These are phyloP conservation scores for Xylaria curta DNA, from an alignment of 495 filamentous ascomycete species.

Conservation along the genomic window DNA sequence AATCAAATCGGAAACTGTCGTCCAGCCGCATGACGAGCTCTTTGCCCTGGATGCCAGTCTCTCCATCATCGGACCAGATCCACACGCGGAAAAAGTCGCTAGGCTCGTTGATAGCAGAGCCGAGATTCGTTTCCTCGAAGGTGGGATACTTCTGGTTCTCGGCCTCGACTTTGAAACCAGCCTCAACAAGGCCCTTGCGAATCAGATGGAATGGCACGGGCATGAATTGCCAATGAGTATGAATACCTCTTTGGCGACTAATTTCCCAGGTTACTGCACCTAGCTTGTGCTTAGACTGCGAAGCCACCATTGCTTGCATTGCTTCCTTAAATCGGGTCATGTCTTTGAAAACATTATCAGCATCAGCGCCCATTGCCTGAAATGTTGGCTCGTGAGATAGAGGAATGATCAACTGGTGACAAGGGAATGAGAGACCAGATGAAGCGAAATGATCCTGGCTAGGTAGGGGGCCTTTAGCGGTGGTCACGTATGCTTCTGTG, in stretches of 20 bases:
- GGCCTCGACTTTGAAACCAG: slow-evolving; percentile 82
- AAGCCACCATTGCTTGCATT: slow-evolving; percentile 71
- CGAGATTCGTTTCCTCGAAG: slow-evolving; percentile 47
- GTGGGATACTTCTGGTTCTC: slow-evolving; percentile 75
- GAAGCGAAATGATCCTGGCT: slow-evolving; percentile 66
- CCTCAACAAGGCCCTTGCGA: slow-evolving; percentile 72
- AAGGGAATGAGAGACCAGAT: slow-evolving; percentile 71
- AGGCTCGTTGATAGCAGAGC: slow-evolving; percentile 45
- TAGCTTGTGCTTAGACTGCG: slow-evolving; percentile 60
- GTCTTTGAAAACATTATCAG: slow-evolving; percentile 72
- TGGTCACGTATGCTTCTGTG: slow-evolving; percentile 83
- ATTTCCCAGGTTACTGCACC: slow-evolving; percentile 93
- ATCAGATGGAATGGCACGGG: slow-evolving; percentile 73
- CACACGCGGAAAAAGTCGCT: slow-evolving; percentile 87
- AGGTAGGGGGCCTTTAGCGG: slow-evolving; percentile 87
- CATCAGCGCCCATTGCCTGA: slow-evolving; percentile 64
- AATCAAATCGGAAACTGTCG: slow-evolving; percentile 58
- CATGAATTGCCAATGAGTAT: slow-evolving; percentile 94
- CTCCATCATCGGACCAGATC: slow-evolving; percentile 67
- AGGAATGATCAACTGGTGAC: slow-evolving; percentile 91
- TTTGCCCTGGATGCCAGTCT: slow-evolving; percentile 51
- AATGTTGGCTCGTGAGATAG: slow-evolving; percentile 66
- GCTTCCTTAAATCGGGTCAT: slow-evolving; percentile 79
- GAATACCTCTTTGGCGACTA: slow-evolving; percentile 75
- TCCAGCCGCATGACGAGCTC: slow-evolving; percentile 56